Evolutionary conservation across 177 flowering plant genomes (phyloP), one percentile per base, ranked within the genome.

Genomic region (Vitis hybrid): DNA sequence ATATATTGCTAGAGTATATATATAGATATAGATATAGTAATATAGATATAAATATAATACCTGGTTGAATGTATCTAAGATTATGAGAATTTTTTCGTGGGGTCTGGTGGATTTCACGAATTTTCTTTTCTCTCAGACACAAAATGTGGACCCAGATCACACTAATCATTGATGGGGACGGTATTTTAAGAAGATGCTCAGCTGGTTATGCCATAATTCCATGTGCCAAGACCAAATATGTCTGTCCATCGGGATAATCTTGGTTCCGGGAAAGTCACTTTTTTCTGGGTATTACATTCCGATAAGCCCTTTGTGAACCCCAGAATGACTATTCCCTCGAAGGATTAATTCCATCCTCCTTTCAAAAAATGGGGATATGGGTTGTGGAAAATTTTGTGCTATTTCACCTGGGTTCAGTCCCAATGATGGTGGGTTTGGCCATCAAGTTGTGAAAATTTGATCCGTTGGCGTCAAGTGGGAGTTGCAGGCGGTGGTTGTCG

Each of bases 51-150:
- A 5, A 12, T 15, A 40, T 40, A 1, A 54, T 54, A 24, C 17
- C 27, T 68, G 14, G 27, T 69, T 69, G 64, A 46, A 21, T 59
- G 17, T 15, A 70, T 70, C 67, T 40, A 70, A 70, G 67, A 64
- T 64, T 21, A 64, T 52, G 56, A 70, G 61, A 55, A 40, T 17
- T 35, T 52, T 61, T 60, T 61, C 3, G 52, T 56, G 64, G 64
- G 71, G 56, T 21, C 21, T 59, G 10, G 3, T 17, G 9, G 15
- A n/a, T 59, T 68, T 19, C n/a, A 6, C 0, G 46, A 4, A 54
- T 55, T 51, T 30, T 51, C 2, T 21, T 13, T n/a, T 8, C 52
- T 54, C 17, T 15, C 15, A 54, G 56, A 14, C 56, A 54, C 6
- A 15, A 15, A 17, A 17, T 54, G 56, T 15, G 17, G 17, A 5